Evolutionary conservation across 2,329 filamentous ascomycete species (phyloP), one percentile per base, ranked within the genome.

Genomic region (Colletotrichum tropicale): DNA sequence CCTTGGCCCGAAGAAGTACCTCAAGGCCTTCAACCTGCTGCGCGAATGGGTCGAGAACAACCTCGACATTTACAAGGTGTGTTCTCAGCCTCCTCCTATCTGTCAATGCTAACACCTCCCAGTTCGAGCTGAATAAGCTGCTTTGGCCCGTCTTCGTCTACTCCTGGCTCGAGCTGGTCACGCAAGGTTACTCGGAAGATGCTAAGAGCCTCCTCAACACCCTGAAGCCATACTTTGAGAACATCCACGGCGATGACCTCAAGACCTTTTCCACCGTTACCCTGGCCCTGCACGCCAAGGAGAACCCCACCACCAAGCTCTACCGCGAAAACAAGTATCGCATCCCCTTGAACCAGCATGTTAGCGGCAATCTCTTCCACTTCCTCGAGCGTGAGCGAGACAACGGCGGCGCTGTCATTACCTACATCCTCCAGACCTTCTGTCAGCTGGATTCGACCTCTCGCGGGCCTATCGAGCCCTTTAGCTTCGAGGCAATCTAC

Each of bases 101-200:
- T 60, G 24, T 6, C 7, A 32, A 16, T 16, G 56, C 78, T 83
- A 43, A 81, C 66, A 4, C 60, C 13, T 75, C 15, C 4, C 77
- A 96, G 92, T 95, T 96, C 60, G 97, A 99, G 86, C 89, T 99
- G 5, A 91, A 92, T 74, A 96, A 98, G 79, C 88, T 98, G 6
- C 87, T 98, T 18, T 99, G 97, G 96, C 97, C 97, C 0, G 87
- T 98, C 1, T 98, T 98, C 81, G 94, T 98, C 66, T 98, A 99
- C 84, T 97, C 95, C 0, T 98, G 94, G 82, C 88, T 99, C 30
- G 93, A 95, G 73, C 90, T 98, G 71, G 90, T 98, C 32, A 89
- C 89, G 38, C 91, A 95, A 75, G 92, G 92, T 77, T 96, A 94
- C 79, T 87, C 91, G 2, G 91, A 91, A 52, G 95, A 98, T 74